These are phyloP conservation scores for Graphilbum sp. DNA, from an alignment of 2,329 filamentous ascomycete species.

Conservation along the genomic window DNA sequence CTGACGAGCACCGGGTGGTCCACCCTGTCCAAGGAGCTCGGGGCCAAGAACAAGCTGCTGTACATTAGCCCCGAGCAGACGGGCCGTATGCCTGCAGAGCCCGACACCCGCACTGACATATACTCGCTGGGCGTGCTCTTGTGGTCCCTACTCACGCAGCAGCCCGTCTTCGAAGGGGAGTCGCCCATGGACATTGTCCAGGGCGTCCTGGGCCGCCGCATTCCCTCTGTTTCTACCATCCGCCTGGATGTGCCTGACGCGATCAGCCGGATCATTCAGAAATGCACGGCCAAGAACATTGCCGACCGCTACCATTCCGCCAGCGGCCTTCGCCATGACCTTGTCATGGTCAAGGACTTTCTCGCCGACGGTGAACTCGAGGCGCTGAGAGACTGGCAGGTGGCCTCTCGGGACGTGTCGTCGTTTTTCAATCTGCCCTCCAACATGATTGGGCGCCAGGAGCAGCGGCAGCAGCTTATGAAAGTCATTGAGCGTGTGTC, in stretches of 20 bases:
- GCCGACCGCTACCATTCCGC: constrained; percentile 80
- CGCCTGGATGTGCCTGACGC: constrained; percentile 74
- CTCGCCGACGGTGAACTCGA: constrained; percentile 58
- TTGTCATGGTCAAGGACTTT: constrained; percentile 57
- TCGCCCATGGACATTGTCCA: constrained; percentile 84
- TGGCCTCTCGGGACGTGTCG: constrained; percentile 74
- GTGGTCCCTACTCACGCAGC: constrained; percentile 69
- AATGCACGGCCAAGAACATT: constrained; percentile 81
- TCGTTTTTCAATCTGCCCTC: constrained; percentile 82
- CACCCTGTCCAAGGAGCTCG: constrained; percentile 62
- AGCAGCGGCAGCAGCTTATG: constrained; percentile 54
- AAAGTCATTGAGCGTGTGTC: constrained; percentile 63
- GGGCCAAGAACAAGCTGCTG: constrained; percentile 74
- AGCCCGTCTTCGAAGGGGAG: constrained; percentile 62
- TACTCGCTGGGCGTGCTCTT: constrained; percentile 84
- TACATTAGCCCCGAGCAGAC: constrained; percentile 94
- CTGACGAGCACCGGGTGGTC: constrained; percentile 78
- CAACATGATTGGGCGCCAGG: constrained; percentile 62
- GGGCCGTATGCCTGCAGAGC: constrained; percentile 79
- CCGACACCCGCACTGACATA: constrained; percentile 82
- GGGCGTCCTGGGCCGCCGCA: constrained; percentile 63
- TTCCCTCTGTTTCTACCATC: constrained; percentile 60
- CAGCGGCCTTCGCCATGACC: constrained; percentile 69
- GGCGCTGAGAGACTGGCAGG: constrained; percentile 55
- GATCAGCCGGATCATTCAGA: constrained; percentile 68